Conservation (phyloP, 306 rosid species). For the Glycyrrhiza uralensis region DNA sequence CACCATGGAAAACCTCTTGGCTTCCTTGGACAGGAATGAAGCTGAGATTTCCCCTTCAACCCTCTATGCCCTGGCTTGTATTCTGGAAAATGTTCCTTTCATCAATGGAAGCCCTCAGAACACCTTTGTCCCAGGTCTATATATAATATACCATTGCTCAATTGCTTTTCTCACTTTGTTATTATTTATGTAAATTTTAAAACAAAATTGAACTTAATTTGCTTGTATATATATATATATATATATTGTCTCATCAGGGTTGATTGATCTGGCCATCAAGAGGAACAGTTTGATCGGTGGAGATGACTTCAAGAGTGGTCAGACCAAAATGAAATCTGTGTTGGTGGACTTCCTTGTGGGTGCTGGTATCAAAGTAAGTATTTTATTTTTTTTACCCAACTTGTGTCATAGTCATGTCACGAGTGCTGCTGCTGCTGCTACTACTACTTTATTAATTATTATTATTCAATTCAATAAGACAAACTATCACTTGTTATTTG, state of each 20-base stretch:
- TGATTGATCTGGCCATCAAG: conserved; percentile 77
- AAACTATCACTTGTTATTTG: too few species aligned
- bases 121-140: conserved; percentile 94
- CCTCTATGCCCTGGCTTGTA: conserved; percentile 79
- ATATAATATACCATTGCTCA: neutral
- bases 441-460: too few species aligned
- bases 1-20: conserved; percentile 72
- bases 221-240: too few species aligned
- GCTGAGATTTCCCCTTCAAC: conserved; percentile 97
- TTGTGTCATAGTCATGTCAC: neutral
- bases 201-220: neutral
- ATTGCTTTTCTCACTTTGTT: too few species aligned
- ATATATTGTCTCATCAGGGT: conserved; percentile 54
- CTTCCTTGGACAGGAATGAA: conserved; percentile 81
- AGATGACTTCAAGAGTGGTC: conserved; percentile 99
- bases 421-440: neutral
- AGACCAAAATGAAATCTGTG: conserved; percentile 95
- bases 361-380: conserved; percentile 86
- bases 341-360: conserved; percentile 99
- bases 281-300: conserved; percentile 91
- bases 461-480: too few species aligned
- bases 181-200: neutral
- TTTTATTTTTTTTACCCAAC: neutral
- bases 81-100: conserved; percentile 77
- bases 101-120: conserved; percentile 98